A percentile compares a stretch with the other conserved stretches of the same genome.
phyloP scores from a whole-genome alignment of 441 rosid genomes.

The Arabidopsis lyrata region DNA sequence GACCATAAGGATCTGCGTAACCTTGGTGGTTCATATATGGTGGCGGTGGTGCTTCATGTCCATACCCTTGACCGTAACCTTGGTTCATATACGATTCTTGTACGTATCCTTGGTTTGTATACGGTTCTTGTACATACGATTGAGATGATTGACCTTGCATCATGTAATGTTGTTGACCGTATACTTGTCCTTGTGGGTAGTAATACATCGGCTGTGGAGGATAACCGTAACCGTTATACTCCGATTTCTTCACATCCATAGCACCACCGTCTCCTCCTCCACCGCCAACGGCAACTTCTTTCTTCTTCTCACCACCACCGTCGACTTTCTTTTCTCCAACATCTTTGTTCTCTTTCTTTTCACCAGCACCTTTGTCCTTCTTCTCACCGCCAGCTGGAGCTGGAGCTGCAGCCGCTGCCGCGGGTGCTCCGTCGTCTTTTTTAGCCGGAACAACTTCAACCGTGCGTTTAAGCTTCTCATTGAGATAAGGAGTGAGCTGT shows the following conservation, averaged over 20 bases:
- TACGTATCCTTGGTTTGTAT: conserved; percentile 41
- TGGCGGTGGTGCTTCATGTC: conserved; percentile 31
- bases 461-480: conserved; percentile 62
- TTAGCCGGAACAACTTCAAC: conserved; percentile 75
- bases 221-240: conserved; percentile 54
- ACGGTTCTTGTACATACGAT: conserved; percentile 45
- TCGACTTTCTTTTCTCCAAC: conserved; percentile 44
- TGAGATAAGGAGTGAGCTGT: conserved; percentile 57
- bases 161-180: conserved; percentile 46
- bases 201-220: conserved; percentile 50
- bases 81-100: conserved; percentile 38
- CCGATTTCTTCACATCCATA: conserved; percentile 70
- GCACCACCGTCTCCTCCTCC: conserved; percentile 40
- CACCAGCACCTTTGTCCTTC: conserved; percentile 47
- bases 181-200: conserved; percentile 46
- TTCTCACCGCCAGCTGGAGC: conserved; percentile 42
- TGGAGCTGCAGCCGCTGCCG: conserved; percentile 14
- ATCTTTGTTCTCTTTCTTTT: conserved; percentile 44
- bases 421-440: conserved; percentile 51
- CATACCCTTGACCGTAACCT: conserved; percentile 42
- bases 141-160: conserved; percentile 48
- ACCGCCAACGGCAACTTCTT: conserved; percentile 25
- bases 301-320: conserved; percentile 49
- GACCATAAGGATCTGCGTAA: conserved; percentile 44
- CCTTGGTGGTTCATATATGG: conserved; percentile 43